Percentiles rank a stretch among this genome's conserved stretches.
phyloP scores from a whole-genome alignment of 305 asterid species.

The Fraxinus floribunda region DNA sequence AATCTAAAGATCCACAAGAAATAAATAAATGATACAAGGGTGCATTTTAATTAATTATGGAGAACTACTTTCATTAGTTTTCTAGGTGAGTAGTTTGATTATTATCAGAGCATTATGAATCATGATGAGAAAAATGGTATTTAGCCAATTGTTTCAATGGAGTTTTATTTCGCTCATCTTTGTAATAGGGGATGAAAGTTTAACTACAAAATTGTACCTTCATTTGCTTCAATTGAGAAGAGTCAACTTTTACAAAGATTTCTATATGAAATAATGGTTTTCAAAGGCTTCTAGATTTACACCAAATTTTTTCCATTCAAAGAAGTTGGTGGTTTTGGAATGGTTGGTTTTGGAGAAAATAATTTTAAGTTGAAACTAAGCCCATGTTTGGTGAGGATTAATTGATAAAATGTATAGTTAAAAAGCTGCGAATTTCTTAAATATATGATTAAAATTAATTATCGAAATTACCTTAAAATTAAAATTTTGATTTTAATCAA shows the following conservation, averaged over 20 bases:
- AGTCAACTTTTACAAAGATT: neutral
- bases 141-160: neutral
- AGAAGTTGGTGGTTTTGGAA: neutral
- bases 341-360: neutral
- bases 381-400: neutral
- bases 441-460: too few species aligned
- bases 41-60: too few species aligned
- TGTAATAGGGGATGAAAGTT: neutral
- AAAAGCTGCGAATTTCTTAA: too few species aligned
- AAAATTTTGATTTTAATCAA: too few species aligned
- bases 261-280: neutral
- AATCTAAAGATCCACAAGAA: too few species aligned
- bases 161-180: neutral
- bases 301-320: neutral
- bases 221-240: neutral
- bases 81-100: neutral
- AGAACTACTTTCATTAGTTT: too few species aligned
- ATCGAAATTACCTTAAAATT: too few species aligned
- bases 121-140: neutral
- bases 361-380: neutral
- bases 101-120: neutral
- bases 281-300: neutral
- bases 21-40: too few species aligned
- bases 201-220: neutral
- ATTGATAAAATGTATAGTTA: too few species aligned